A percentile compares a stretch with the other conserved stretches of the same genome.
phyloP scores from a whole-genome alignment of 176 grass and related monocot genomes.

The Tillandsia leiboldiana region DNA sequence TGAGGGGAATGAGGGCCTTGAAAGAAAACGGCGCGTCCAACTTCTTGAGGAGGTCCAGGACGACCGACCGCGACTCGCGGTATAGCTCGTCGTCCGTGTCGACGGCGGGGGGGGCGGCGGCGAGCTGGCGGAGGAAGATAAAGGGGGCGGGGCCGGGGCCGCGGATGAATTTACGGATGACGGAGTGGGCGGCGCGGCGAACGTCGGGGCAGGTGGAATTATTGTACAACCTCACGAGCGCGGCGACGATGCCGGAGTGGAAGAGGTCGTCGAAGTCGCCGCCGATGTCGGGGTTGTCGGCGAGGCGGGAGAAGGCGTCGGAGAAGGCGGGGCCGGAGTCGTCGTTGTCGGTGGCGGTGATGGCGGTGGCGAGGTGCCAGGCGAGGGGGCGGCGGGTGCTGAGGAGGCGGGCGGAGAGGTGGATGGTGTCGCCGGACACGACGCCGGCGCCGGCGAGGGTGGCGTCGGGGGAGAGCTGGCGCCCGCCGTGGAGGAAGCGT shows the following conservation, averaged over 20 bases:
- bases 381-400: constrained; percentile 29
- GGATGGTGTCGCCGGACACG: constrained; percentile 10
- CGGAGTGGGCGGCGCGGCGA: not conserved
- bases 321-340: constrained; percentile 26
- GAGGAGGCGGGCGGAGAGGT: constrained; percentile 12
- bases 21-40: no score
- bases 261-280: constrained; percentile 30
- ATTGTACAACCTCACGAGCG: no score
- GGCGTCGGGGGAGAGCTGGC: not conserved
- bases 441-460: constrained; percentile 15
- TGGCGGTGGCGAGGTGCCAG: constrained; percentile 25
- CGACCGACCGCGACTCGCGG: no score
- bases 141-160: no score
- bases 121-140: no score
- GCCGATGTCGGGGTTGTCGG: constrained; percentile 4
- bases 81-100: no score
- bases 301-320: constrained; percentile 18
- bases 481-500: constrained; percentile 3
- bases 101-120: no score
- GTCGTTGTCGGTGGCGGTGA: constrained; percentile 28
- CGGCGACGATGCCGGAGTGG: constrained; percentile 30
- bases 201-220: not conserved
- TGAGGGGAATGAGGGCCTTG: no score
- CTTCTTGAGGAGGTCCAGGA: no score
- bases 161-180: not conserved